phyloP scores from a whole-genome alignment of 2,329 filamentous ascomycete genomes.

The Pseudogymnoascus sp. region DNA sequence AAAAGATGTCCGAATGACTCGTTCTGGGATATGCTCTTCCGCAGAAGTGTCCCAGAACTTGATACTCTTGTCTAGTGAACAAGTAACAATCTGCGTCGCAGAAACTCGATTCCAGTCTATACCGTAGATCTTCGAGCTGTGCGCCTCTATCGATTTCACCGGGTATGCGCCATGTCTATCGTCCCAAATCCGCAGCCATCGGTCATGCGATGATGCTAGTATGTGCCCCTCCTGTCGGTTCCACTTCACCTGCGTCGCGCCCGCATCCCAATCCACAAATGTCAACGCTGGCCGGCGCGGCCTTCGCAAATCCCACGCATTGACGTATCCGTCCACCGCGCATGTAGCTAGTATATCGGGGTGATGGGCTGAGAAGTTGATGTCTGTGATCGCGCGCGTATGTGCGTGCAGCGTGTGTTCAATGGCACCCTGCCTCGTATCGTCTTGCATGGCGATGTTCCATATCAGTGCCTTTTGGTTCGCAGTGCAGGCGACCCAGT shows the following conservation, averaged over 20 bases:
- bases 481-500: conserved; percentile 89
- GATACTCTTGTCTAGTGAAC: conserved; percentile 84
- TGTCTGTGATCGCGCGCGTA: conserved; percentile 84
- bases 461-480: conserved; percentile 92
- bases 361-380: conserved; percentile 92
- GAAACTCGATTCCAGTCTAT: conserved; percentile 86
- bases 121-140: conserved; percentile 90
- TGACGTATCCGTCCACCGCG: conserved; percentile 86
- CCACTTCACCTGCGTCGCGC: conserved; percentile 92
- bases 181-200: conserved; percentile 85
- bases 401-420: conserved; percentile 84
- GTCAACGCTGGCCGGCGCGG: conserved; percentile 67
- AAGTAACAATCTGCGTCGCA: conserved; percentile 68
- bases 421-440: conserved; percentile 63
- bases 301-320: conserved; percentile 80
- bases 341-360: conserved; percentile 85
- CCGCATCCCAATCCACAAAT: conserved; percentile 89
- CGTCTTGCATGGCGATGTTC: conserved; percentile 70
- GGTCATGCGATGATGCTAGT: conserved; percentile 84
- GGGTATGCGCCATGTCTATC: conserved; percentile 71
- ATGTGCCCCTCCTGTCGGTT: conserved; percentile 82
- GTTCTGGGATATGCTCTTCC: conserved; percentile 59
- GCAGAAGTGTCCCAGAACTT: conserved; percentile 82
- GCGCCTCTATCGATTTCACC: conserved; percentile 76
- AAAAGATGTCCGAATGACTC: conserved; percentile 73